A percentile compares a stretch with the other conserved stretches of the same genome.
These are phyloP conservation scores for Talaromyces proteolyticus DNA, from an alignment of 495 filamentous ascomycete genomes.

Conservation along the genomic window DNA sequence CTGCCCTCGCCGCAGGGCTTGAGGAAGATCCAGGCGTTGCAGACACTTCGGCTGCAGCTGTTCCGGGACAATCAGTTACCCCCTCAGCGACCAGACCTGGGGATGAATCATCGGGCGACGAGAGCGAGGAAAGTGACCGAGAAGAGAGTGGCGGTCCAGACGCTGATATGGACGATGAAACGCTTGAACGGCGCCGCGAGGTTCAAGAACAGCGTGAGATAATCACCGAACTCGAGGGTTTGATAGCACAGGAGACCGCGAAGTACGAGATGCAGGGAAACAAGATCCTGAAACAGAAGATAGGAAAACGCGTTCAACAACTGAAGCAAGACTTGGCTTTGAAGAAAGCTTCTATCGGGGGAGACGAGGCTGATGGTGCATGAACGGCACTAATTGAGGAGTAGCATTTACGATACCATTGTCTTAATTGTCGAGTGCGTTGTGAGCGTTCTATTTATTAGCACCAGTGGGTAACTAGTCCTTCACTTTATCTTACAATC, in stretches of 20 bases:
- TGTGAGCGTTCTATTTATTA: too few relatives aligned
- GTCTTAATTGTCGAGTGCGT: too few relatives aligned
- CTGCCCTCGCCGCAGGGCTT: conserved; percentile 42
- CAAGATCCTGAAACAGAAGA: conserved; percentile 43
- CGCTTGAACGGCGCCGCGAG: conserved; percentile 39
- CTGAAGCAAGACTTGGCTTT: conserved; percentile 41
- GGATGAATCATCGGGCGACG: conserved; percentile 37
- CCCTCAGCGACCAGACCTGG: conserved; percentile 15
- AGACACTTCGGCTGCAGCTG: conserved; percentile 24
- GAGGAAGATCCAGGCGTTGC: conserved; percentile 34
- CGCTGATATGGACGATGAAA: conserved; percentile 54
- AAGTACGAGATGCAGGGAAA: conserved; percentile 38
- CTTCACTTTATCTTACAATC: too few relatives aligned
- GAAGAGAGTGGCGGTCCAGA: conserved; percentile 40
- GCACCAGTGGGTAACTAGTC: too few relatives aligned
- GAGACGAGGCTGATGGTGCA: conserved; percentile 25
- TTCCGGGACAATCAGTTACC: background rate
- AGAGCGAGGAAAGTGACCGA: conserved; percentile 51
- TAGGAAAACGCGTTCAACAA: conserved; percentile 40
- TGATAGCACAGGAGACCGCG: conserved; percentile 38
- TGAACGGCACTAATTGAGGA: too few relatives aligned
- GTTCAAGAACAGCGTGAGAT: conserved; percentile 45
- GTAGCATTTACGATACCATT: too few relatives aligned
- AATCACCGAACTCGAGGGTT: conserved; percentile 39
- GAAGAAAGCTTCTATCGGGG: conserved; percentile 44